Base-by-base conservation (phyloP, 2,329 filamentous ascomycete species). In the Curvularia eragrostidis region DNA sequence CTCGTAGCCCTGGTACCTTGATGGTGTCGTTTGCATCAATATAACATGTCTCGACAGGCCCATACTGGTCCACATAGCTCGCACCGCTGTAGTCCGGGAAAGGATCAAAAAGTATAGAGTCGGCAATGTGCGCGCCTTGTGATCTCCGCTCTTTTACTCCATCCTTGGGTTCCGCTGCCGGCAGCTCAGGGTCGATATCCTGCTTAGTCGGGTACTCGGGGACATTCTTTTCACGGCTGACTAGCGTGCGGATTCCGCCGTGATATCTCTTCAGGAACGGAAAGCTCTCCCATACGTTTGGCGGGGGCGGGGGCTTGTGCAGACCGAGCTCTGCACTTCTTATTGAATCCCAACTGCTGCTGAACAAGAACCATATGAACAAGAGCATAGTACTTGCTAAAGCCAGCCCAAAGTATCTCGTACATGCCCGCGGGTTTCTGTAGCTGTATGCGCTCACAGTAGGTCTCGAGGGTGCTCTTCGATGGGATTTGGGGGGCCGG, bases 181-280 rank as follows among this genome's bases (percentile, higher is more conserved):
- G 66, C 47, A 66, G 77, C 52, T 79, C 78, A 30, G 80, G 67
- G 23, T 74, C 72, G 18, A 80, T 73, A 18, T 82, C 77, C 64
- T 84, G 76, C 64, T 89, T 88, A 49, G 83, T 82, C 1, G 95
- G 94, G 72, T 96, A 98, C 71, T 98, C 91, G 0, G 93, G 89
- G 9, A 83, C 80, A 64, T 93, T 94, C 47, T 91, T 81, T 13
- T 82, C 75, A 24, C 87, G 79, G 0, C 86, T 78, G 0, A 91
- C 85, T 60, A 99, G 73, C 0, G 85, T 89, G 63, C 89, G 84
- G 58, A 99, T 84, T 0, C 95, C 95, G 13, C 93, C 94, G 74
- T 97, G 95, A 74, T 97, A 99, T 62, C 93, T 85, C 59, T 89
- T 89, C 60, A 99, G 77, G 70, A 97, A 96, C 0, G 88, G 87